These are phyloP conservation scores for Curvularia hawaiiensis DNA, from an alignment of 2,329 filamentous ascomycete genomes.

Conservation along the genomic window DNA sequence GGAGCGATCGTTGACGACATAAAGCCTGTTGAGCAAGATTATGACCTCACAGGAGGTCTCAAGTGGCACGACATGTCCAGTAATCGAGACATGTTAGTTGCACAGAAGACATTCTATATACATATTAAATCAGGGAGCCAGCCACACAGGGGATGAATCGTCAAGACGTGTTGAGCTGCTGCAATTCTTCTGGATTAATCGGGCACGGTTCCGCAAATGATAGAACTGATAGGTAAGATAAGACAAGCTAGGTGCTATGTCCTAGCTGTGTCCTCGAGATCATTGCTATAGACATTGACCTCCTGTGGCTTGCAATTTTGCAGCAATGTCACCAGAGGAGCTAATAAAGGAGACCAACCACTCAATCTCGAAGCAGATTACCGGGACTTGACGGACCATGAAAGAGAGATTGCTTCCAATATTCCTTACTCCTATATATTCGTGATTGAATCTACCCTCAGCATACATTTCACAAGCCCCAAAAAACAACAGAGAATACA, in stretches of 20 bases:
- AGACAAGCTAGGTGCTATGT: not conserved
- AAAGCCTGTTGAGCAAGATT: too few relatives aligned
- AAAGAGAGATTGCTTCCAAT: not conserved
- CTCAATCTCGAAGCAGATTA: not conserved
- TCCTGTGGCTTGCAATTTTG: not conserved
- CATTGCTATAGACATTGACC: not conserved
- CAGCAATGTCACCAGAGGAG: not conserved
- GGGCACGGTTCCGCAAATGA: not conserved
- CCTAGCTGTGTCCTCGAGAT: not conserved
- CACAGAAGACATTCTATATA: not conserved
- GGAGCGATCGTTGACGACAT: too few relatives aligned
- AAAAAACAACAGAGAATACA: not conserved
- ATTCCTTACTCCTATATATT: not conserved
- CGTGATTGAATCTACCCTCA: not conserved
- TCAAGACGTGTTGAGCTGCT: not conserved
- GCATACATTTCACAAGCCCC: not conserved
- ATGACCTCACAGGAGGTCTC: too few relatives aligned
- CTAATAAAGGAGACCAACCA: not conserved
- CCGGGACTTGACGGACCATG: not conserved
- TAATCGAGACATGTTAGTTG: not conserved
- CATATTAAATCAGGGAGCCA: not conserved
- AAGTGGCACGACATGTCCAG: not conserved
- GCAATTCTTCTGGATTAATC: not conserved
- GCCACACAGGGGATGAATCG: too few relatives aligned
- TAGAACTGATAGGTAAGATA: too few relatives aligned